Evolutionary conservation across 164 flowering plant genomes (phyloP).

Genomic region (Vitis labrusca): DNA sequence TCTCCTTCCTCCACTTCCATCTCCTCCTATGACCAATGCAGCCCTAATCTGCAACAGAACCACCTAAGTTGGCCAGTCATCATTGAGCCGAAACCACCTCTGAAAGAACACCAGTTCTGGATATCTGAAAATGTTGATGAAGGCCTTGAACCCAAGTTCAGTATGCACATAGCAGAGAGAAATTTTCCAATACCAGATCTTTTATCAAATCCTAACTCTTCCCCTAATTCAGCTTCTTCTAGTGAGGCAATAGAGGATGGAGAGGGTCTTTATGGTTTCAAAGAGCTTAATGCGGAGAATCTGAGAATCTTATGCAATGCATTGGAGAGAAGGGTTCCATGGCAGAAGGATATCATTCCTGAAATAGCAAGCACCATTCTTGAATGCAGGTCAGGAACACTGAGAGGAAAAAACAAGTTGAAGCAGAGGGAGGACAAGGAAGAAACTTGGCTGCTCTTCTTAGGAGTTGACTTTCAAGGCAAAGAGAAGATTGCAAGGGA

Average conservation of each 20-base stretch:
- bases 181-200: constrained; percentile 41
- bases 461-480: constrained; percentile 59
- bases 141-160: constrained; percentile 23
- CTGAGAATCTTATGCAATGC: constrained; percentile 51
- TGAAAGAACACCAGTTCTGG: constrained; percentile 43
- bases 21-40: constrained; percentile 48
- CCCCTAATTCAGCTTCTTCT: constrained; percentile 73
- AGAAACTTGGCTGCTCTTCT: constrained; percentile 82
- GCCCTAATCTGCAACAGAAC: constrained; percentile 22
- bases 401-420: constrained; percentile 33
- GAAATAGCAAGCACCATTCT: constrained; percentile 69
- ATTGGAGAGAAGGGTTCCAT: constrained; percentile 68
- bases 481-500: constrained; percentile 74
- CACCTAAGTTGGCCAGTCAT: constrained; percentile 45
- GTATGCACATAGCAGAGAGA: constrained; percentile 33
- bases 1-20: constrained; percentile 59
- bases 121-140: constrained; percentile 24
- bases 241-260: constrained; percentile 60
- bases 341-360: constrained; percentile 64
- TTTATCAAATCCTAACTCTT: constrained; percentile 67
- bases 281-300: constrained; percentile 59
- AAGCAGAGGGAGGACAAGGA: constrained; percentile 35
- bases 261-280: constrained; percentile 49
- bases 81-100: constrained; percentile 30
- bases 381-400: constrained; percentile 65